Percentiles rank a stretch among this genome's conserved stretches.
Evolutionary conservation across 208 protist species (phyloP).

Genomic region (Trypanosomatidae sp.): DNA sequence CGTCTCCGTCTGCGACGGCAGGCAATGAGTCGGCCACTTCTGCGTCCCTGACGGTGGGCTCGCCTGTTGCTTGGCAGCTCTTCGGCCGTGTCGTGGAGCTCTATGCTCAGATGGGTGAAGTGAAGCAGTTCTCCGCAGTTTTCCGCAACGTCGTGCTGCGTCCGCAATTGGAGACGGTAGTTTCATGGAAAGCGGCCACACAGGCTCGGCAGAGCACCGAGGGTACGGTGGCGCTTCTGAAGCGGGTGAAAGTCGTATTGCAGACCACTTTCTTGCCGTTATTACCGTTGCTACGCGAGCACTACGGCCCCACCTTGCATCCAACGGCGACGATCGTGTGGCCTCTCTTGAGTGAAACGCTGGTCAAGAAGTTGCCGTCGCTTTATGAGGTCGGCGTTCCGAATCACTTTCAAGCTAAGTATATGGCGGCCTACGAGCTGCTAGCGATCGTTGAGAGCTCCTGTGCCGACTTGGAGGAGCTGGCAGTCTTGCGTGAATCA

Average conservation of each 20-base stretch:
- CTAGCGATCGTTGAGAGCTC: conserved; percentile 47
- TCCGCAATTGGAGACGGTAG: conserved; percentile 54
- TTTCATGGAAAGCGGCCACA: conserved; percentile 83
- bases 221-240: conserved; percentile 56
- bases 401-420: conserved; percentile 74
- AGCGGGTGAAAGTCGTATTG: conserved; percentile 42
- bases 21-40: neutral
- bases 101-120: conserved; percentile 42
- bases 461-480: conserved; percentile 64
- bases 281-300: conserved; percentile 50
- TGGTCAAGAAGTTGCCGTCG: conserved; percentile 77
- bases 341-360: conserved; percentile 71
- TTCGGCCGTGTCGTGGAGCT: conserved; percentile 43
- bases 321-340: conserved; percentile 71
- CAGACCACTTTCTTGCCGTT: conserved; percentile 40
- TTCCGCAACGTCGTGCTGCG: conserved; percentile 61
- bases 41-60: neutral
- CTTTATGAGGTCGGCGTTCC: conserved; percentile 77
- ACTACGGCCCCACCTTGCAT: conserved; percentile 38
- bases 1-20: neutral
- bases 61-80: conserved; percentile 7
- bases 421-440: conserved; percentile 65
- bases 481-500: conserved; percentile 50
- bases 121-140: conserved; percentile 57
- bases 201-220: conserved; percentile 68